These are phyloP conservation scores for Gastrodia elata DNA, from an alignment of 106 monocot genomes.

Conservation along the genomic window DNA sequence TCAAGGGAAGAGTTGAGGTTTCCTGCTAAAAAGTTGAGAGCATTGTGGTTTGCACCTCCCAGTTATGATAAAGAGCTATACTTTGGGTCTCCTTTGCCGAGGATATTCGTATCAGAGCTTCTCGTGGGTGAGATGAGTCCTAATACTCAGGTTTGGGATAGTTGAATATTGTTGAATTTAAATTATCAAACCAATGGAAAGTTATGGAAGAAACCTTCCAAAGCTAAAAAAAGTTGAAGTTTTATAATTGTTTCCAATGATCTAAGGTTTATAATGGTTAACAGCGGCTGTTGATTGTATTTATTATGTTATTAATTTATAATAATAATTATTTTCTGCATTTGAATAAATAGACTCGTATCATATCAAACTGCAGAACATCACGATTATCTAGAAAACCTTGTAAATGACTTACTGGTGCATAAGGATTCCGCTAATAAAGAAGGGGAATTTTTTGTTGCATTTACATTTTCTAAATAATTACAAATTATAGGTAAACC, in stretches of 20 bases:
- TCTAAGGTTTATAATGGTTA: neutral
- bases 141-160: slow-evolving; percentile 45
- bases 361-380: neutral
- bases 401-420: neutral
- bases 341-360: neutral
- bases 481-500: no score
- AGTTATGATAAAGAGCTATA: slow-evolving; percentile 22
- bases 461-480: no score
- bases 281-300: neutral
- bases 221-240: neutral
- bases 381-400: neutral
- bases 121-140: slow-evolving; percentile 73
- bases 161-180: neutral
- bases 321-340: neutral
- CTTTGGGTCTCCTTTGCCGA: slow-evolving; percentile 58
- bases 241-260: neutral
- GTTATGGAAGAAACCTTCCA: neutral
- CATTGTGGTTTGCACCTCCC: slow-evolving; percentile 92
- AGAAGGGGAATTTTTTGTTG: no score
- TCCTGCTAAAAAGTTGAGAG: slow-evolving; percentile 85
- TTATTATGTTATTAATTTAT: neutral
- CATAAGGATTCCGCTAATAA: neutral
- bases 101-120: slow-evolving; percentile 97
- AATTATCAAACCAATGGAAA: neutral
- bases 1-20: slow-evolving; percentile 80